Evolutionary conservation across 495 filamentous ascomycete species (phyloP).

Genomic region (Terfezia claveryi): DNA sequence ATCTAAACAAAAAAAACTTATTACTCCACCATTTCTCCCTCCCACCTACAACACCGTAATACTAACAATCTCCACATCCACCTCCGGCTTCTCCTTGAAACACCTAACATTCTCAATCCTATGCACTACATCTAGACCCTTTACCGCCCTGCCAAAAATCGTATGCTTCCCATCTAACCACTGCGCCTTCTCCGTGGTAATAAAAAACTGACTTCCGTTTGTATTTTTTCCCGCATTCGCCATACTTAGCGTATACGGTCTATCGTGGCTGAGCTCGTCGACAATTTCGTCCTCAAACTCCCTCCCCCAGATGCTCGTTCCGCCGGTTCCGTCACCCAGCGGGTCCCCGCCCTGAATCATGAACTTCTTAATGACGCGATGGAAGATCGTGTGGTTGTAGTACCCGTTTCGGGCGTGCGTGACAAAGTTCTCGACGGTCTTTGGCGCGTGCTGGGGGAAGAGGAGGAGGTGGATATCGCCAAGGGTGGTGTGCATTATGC

Average conservation of each 20-base stretch:
- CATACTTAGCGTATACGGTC: constrained; percentile 90
- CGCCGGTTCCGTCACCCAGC: constrained; percentile 81
- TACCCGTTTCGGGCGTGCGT: constrained; percentile 73
- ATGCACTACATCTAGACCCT: constrained; percentile 86
- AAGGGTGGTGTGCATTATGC: constrained; percentile 76
- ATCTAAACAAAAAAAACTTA: too few species aligned
- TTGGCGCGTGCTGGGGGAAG: constrained; percentile 80
- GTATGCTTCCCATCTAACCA: constrained; percentile 97
- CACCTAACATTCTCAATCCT: constrained; percentile 82
- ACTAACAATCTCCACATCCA: constrained; percentile 92
- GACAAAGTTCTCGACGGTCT: constrained; percentile 96
- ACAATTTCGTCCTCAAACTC: constrained; percentile 95
- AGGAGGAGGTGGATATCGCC: constrained; percentile 89
- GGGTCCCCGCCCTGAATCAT: constrained; percentile 96
- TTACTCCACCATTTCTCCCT: neutral
- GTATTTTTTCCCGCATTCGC: constrained; percentile 82
- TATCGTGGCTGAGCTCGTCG: constrained; percentile 73
- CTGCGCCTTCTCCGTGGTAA: constrained; percentile 83
- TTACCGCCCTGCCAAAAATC: constrained; percentile 74
- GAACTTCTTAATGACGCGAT: constrained; percentile 91
- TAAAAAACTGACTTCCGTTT: constrained; percentile 81
- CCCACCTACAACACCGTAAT: constrained; percentile 37
- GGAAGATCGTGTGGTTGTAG: constrained; percentile 95
- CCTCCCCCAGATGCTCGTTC: constrained; percentile 88
- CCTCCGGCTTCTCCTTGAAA: constrained; percentile 90